phyloP scores from a whole-genome alignment of 2,329 filamentous ascomycete genomes.

The Neonectria neomacrospora region DNA sequence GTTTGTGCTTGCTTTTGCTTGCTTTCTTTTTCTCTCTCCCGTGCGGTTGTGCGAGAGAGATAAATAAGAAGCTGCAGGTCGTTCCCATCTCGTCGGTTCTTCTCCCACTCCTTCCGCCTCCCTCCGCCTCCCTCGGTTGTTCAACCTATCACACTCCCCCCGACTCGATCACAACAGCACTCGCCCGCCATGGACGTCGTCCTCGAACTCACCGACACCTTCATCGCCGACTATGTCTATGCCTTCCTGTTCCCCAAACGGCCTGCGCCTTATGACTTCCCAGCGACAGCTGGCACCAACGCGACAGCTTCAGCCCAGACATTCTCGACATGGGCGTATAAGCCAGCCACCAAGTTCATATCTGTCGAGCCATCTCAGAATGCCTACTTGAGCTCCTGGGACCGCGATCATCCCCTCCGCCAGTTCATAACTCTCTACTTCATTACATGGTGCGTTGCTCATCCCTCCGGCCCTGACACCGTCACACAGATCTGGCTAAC shows the following conservation, averaged over 20 bases:
- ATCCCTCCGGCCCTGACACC: background rate
- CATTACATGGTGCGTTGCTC: constrained; percentile 79
- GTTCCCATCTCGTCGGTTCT: background rate
- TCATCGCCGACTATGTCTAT: constrained; percentile 83
- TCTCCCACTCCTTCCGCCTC: constrained; percentile 15
- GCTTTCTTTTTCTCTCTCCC: constrained; percentile 8
- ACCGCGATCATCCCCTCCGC: constrained; percentile 80
- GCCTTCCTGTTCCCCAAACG: constrained; percentile 74
- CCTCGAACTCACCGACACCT: constrained; percentile 86
- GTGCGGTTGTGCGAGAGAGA: constrained; percentile 24
- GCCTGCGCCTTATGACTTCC: constrained; percentile 63
- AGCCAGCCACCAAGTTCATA: constrained; percentile 78
- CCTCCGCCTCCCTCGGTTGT: background rate
- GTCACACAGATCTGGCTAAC: background rate
- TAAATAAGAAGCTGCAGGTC: constrained; percentile 27
- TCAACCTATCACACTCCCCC: background rate
- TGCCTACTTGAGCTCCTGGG: constrained; percentile 82
- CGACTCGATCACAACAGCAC: background rate
- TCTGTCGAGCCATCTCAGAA: constrained; percentile 76
- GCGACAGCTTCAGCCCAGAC: constrained; percentile 60
- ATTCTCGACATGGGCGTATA: constrained; percentile 74
- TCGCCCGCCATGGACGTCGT: constrained; percentile 83
- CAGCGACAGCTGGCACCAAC: constrained; percentile 59
- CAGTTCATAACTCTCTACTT: constrained; percentile 81
- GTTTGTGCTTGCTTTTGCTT: constrained; percentile 11